A percentile compares a stretch with the other conserved stretches of the same genome.
Evolutionary conservation across 805 yeast species (phyloP).

Genomic region (Cyberlindnera amylophila): DNA sequence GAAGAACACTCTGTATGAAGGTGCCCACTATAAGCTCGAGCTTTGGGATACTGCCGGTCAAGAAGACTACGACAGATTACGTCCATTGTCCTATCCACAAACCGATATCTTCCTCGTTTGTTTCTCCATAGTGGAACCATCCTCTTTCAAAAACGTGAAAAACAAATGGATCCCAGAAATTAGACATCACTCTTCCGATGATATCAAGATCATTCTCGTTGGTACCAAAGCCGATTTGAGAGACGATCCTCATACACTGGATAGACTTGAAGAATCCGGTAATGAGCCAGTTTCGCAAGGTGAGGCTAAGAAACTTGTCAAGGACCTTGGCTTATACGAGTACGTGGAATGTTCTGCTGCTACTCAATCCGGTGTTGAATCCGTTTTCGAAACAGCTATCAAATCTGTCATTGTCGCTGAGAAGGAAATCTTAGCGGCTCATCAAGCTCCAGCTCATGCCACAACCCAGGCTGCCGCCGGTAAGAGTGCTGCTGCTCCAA

Average conservation of each 20-base stretch:
- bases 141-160: constrained; percentile 74
- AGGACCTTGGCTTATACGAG: constrained; percentile 65
- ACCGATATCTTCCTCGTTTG: constrained; percentile 86
- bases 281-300: constrained; percentile 55
- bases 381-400: constrained; percentile 80
- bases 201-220: constrained; percentile 63
- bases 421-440: constrained; percentile 12
- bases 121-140: constrained; percentile 78
- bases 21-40: constrained; percentile 78
- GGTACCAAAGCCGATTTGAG: constrained; percentile 90
- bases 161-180: constrained; percentile 87
- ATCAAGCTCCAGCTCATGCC: constrained; percentile 4
- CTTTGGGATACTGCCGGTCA: constrained; percentile 98
- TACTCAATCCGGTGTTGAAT: constrained; percentile 80
- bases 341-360: constrained; percentile 90
- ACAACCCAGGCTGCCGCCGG: neutral
- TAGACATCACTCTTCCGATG: constrained; percentile 74
- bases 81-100: constrained; percentile 90
- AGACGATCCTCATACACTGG: constrained; percentile 74
- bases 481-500: neutral
- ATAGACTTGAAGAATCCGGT: constrained; percentile 55
- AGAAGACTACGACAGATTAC: constrained; percentile 81
- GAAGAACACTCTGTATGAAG: constrained; percentile 78
- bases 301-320: constrained; percentile 66
- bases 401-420: constrained; percentile 48